These are phyloP conservation scores for Crassisporium funariophilum DNA, from an alignment of 768 basidiomycete genomes.

Conservation along the genomic window DNA sequence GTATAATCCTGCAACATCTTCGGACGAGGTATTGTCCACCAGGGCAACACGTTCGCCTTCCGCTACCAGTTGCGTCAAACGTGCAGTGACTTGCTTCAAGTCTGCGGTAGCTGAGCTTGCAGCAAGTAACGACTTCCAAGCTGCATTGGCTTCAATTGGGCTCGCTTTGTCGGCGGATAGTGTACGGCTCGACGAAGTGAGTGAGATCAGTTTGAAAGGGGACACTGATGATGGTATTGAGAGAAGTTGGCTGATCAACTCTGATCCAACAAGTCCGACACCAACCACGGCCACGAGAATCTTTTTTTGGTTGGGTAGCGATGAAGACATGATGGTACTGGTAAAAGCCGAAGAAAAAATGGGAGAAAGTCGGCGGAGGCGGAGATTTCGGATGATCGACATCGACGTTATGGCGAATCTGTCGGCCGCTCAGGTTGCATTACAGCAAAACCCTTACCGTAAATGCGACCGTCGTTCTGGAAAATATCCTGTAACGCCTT, in stretches of 20 bases:
- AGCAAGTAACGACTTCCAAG: conserved; percentile 42
- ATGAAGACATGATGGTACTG: conserved; percentile 24
- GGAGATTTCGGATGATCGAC: conserved; percentile 23
- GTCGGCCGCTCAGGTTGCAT: too few species aligned
- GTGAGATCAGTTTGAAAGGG: conserved; percentile 65
- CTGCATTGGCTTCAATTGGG: conserved; percentile 37
- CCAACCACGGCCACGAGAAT: conserved; percentile 81
- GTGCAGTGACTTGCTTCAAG: conserved; percentile 48
- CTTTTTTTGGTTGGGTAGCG: conserved; percentile 19
- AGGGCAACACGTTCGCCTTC: conserved; percentile 59
- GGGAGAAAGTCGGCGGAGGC: conserved; percentile 9
- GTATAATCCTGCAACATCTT: conserved; percentile 78
- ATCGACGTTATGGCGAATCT: conserved; percentile 19
- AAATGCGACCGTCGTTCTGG: too few species aligned
- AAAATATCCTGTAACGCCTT: too few species aligned
- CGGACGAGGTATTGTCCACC: conserved; percentile 93
- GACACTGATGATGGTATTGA: conserved; percentile 56
- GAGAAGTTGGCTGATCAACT: conserved; percentile 81
- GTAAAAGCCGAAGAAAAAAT: conserved; percentile 10
- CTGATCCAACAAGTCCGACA: conserved; percentile 89
- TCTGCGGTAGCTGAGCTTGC: conserved; percentile 47
- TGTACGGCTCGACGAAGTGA: conserved; percentile 67
- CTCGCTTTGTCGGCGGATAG: conserved; percentile 51
- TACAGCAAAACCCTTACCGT: too few species aligned
- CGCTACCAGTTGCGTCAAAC: conserved; percentile 49